Base-by-base conservation (phyloP, 2,329 filamentous ascomycete species). In the Diaporthe sp. region DNA sequence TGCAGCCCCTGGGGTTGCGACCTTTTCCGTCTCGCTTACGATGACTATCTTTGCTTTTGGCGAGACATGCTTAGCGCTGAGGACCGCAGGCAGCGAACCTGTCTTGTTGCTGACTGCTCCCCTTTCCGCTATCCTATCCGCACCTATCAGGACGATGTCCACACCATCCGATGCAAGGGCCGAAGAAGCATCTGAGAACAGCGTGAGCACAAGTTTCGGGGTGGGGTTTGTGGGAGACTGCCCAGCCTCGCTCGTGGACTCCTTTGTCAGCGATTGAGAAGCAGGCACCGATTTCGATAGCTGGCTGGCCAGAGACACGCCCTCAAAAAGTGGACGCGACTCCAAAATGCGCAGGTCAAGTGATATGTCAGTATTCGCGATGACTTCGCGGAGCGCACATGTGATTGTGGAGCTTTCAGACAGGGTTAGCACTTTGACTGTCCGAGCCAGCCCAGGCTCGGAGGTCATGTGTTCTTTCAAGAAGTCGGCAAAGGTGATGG, bases 51-150 rank as follows among this genome's bases (percentile, higher is more conserved):
- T 87, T 15, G 83, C 85, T 0, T 75, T 75, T 0, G 86, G 85
- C 5, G 86, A 85, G 4, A 89, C 81, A 67, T 88, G 81, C 71
- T 86, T 89, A 10, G 89, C 88, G 67, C 88, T 86, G 1, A 93
- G 83, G 0, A 90, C 86, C 1, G 89, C 87, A 1, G 90, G 87
- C 9, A 93, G 81, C 1, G 90, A 92, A 0, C 92, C 92, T 0
- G 87, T 91, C 81, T 94, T 94, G 82, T 94, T 94, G 80, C 88
- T 91, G 25, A 93, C 89, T 40, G 89, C 87, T 2, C 91, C 92
- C 0, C 83, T 80, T 0, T 83, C 80, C 17, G 89, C 88, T 72
- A 94, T 91, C 6, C 89, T 84, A 79, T 94, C 92, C 2, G 92
- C 91, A 1, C 92, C 92, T 1, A 94, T 83, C 4, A 94, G 82